Evolutionary conservation across 2,329 filamentous ascomycete species (phyloP).

Genomic region (Fusarium pseudonygamai): DNA sequence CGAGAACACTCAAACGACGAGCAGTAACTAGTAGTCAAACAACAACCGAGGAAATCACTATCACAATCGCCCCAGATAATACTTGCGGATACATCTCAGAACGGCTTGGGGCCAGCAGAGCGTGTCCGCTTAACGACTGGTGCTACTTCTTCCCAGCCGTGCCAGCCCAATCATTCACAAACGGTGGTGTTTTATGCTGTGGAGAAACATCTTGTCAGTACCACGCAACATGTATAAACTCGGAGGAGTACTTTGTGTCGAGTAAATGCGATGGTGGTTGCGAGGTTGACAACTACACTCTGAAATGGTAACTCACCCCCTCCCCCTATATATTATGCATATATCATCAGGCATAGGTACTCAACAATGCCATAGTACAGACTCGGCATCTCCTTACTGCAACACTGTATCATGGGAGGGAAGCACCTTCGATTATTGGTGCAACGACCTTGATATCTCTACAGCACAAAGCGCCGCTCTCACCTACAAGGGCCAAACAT

Average conservation of each 20-base stretch:
- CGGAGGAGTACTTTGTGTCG: conserved; percentile 12
- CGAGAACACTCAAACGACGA: conserved; percentile 1
- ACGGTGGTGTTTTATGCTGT: conserved; percentile 14
- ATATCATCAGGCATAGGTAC: background rate
- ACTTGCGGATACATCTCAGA: conserved; percentile 23
- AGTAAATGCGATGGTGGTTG: conserved; percentile 20
- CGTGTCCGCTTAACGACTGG: background rate
- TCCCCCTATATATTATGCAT: too few species aligned
- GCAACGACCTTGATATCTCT: conserved; percentile 16
- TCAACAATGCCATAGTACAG: conserved; percentile 2
- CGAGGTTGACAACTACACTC: conserved; percentile 17
- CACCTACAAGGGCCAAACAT: conserved; percentile 8
- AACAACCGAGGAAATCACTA: background rate
- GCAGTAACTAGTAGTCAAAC: background rate
- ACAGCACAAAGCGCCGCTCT: conserved; percentile 19
- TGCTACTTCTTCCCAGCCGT: conserved; percentile 10
- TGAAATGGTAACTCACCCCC: conserved; percentile 10
- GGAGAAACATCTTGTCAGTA: background rate
- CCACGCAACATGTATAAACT: conserved; percentile 16
- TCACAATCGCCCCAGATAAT: conserved; percentile 5
- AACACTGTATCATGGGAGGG: conserved; percentile 12
- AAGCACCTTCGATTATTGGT: conserved; percentile 17
- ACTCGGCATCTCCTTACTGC: conserved; percentile 1
- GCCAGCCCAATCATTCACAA: background rate
- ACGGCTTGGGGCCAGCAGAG: conserved; percentile 5